Base-by-base conservation (phyloP, 768 basidiomycete species). In the Collybiopsis luxurians region DNA sequence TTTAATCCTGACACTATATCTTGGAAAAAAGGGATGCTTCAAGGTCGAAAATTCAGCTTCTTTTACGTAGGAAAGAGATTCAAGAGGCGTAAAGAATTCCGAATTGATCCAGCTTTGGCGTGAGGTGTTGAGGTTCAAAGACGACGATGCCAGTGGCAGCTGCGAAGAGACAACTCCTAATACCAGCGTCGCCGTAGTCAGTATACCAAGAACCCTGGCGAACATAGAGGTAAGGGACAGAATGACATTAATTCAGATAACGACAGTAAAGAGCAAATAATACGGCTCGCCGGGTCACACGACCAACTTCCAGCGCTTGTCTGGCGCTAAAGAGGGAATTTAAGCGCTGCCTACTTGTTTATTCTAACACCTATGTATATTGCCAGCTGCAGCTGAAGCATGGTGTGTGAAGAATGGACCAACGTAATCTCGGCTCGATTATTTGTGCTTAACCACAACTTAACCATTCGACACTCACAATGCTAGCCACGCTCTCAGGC, bases 1-100 rank as follows among this genome's bases (percentile, higher is more conserved):
- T 73, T 85, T 86, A 61, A 87, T 69, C 39, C 85, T 78, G 42
- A 86, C 75, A 47, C 75, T 72, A 57, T 85, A 79, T 36, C 71
- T 66, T 19, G 84, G 83, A 58, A 83, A 84, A 6, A 67, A 69
- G 4, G 84, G 74, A 64, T 82, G 81, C 7, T 73, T 69, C 31
- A 81, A 63, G 9, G 73, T 59, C 2, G 75, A 74, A 56, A 75
- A 79, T 3, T 63, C 67, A 57, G 61, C 27, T 1, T 48, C 40
- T 19, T 40, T 34, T 2, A 59, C 50, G 26, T 28, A 31, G 56
- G 53, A 57, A 21, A 60, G 39, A 21, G 59, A 50, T 39, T 59
- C 59, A 6, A 59, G 49, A 43, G 59, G 59, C 17, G 59, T 56
- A 31, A 56, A 55, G 43, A 59, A 31, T n/a, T 31, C 38, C 15